Conservation (phyloP, 306 rosid species). For the Heteromeles arbutifolia region DNA sequence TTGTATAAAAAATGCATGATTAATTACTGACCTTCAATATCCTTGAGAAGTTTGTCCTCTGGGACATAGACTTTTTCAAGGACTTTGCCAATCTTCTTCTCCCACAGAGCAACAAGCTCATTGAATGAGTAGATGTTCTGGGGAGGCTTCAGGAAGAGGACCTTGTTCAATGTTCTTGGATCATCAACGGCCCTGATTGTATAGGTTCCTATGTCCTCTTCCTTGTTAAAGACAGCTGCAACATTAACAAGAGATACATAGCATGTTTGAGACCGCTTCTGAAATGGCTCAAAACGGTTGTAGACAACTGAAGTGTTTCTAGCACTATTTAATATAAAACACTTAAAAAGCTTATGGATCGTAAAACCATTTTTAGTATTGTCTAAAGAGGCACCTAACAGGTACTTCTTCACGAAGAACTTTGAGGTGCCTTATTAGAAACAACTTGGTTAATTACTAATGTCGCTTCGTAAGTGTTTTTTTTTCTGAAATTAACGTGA, state of each 20-base stretch:
- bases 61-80: conserved; percentile 53
- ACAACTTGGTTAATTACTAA: too few species aligned
- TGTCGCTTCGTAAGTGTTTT: neutral
- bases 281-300: neutral
- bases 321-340: too few species aligned
- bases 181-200: conserved; percentile 87
- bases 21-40: conserved; percentile 50
- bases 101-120: conserved; percentile 82
- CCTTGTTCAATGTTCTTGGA: conserved; percentile 74
- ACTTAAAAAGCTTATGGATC: neutral
- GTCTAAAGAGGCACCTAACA: neutral
- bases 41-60: conserved; percentile 69
- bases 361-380: neutral
- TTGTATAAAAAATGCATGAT: too few species aligned
- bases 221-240: conserved; percentile 66
- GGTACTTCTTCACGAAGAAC: neutral
- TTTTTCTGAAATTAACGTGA: neutral
- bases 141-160: conserved; percentile 68
- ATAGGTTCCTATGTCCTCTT: conserved; percentile 72
- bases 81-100: conserved; percentile 75
- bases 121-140: conserved; percentile 66
- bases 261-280: neutral
- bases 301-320: neutral
- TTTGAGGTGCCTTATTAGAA: too few species aligned
- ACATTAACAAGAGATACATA: neutral